These are phyloP conservation scores for Talaromyces sp. DNA, from an alignment of 2,329 filamentous ascomycete species.

Conservation along the genomic window DNA sequence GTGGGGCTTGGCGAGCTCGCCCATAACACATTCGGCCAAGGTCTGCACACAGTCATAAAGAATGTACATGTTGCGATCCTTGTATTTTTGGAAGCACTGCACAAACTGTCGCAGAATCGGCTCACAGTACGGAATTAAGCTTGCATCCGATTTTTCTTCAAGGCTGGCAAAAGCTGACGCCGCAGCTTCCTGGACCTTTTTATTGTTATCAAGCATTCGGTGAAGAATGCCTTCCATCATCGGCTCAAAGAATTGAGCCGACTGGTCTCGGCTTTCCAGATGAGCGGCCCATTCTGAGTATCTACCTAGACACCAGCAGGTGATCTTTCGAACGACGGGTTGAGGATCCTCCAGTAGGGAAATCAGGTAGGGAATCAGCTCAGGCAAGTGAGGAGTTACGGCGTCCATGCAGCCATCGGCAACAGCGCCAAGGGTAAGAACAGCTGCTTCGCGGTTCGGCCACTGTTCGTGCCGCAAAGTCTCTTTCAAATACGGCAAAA, in stretches of 20 bases:
- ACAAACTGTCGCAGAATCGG: conserved; percentile 93
- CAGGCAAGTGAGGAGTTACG: conserved; percentile 83
- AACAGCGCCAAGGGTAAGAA: conserved; percentile 88
- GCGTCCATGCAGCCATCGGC: conserved; percentile 90
- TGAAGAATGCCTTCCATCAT: conserved; percentile 95
- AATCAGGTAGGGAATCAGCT: conserved; percentile 86
- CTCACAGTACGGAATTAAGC: conserved; percentile 77
- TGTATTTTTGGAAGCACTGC: conserved; percentile 87
- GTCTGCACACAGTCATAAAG: conserved; percentile 98
- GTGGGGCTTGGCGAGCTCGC: conserved; percentile 71
- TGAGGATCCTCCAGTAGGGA: conserved; percentile 78
- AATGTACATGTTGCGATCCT: conserved; percentile 98
- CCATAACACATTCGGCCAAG: conserved; percentile 83
- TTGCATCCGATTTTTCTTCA: conserved; percentile 83
- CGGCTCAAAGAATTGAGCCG: conserved; percentile 78
- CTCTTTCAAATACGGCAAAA: conserved; percentile 84
- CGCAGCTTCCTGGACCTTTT: conserved; percentile 94
- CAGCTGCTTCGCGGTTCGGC: conserved; percentile 88
- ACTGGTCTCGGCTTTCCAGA: conserved; percentile 62
- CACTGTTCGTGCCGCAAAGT: conserved; percentile 86
- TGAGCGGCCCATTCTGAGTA: conserved; percentile 90
- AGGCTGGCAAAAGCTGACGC: conserved; percentile 94
- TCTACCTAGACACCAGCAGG: conserved; percentile 92
- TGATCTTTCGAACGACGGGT: conserved; percentile 91
- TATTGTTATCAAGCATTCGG: conserved; percentile 95